Conservation (phyloP, 1,284 basidiomycete species). For the Trametes sp. region DNA sequence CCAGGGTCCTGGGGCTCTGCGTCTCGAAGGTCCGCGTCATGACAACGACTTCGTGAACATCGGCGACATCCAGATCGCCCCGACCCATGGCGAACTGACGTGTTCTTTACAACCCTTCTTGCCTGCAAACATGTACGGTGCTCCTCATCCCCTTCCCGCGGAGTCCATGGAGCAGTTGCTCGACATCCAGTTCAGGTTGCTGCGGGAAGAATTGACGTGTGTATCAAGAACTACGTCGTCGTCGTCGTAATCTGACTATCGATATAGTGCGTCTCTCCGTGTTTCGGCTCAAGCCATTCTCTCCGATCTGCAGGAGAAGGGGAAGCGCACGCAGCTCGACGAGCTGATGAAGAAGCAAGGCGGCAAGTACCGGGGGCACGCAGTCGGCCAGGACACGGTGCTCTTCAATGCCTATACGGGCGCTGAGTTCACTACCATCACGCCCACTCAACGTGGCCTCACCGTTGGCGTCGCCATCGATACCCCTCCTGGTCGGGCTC, state of each 20-base stretch:
- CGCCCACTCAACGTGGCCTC: conserved; percentile 35
- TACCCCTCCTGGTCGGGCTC: conserved; percentile 39
- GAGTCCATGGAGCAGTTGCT: conserved; percentile 44
- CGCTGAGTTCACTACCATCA: conserved; percentile 34
- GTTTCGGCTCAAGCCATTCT: conserved; percentile 49
- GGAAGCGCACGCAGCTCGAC: conserved; percentile 34
- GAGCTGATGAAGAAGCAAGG: conserved; percentile 37
- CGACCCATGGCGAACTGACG: conserved; percentile 48
- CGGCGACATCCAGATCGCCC: conserved; percentile 45
- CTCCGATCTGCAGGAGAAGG: conserved; percentile 40
- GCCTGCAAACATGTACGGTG: conserved; percentile 49
- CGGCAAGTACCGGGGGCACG: conserved; percentile 42
- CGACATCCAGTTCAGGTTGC: conserved; percentile 51
- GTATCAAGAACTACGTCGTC: conserved; percentile 11
- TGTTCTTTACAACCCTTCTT: conserved; percentile 42
- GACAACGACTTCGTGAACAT: conserved; percentile 50
- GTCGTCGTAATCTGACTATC: conserved; percentile 1
- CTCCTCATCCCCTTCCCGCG: conserved; percentile 45
- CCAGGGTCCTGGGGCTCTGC: conserved; percentile 41
- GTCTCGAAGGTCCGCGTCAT: conserved; percentile 55
- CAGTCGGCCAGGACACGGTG: conserved; percentile 35
- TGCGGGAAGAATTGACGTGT: conserved; percentile 51
- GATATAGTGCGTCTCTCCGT: conserved; percentile 56
- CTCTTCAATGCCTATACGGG: conserved; percentile 44
- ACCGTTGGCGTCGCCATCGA: conserved; percentile 36